A percentile compares a stretch with the other conserved stretches of the same genome.
phyloP scores from a whole-genome alignment of 2,329 filamentous ascomycete species.

The Periconia sp. region DNA sequence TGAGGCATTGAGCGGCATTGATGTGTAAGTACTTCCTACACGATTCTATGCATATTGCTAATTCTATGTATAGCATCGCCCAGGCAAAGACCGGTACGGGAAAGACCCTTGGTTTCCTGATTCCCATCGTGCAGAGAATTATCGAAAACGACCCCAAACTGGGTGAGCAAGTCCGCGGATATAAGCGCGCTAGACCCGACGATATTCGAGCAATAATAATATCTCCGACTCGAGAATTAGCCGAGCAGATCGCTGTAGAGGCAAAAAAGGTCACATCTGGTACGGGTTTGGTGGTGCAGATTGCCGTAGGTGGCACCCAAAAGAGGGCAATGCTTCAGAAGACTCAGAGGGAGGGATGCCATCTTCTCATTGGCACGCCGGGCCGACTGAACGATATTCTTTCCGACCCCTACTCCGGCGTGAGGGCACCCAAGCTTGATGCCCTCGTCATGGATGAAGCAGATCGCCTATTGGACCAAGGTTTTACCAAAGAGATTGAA shows the following conservation, averaged over 20 bases:
- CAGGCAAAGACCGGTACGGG: constrained; percentile 97
- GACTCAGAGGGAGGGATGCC: constrained; percentile 78
- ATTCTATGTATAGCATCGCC: constrained; percentile 62
- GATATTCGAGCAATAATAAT: constrained; percentile 67
- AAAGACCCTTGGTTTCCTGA: constrained; percentile 91
- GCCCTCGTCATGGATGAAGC: constrained; percentile 70
- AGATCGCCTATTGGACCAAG: constrained; percentile 69
- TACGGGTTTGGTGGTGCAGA: constrained; percentile 73
- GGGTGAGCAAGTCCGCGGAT: constrained; percentile 51
- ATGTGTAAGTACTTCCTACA: constrained; percentile 68
- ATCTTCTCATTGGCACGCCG: constrained; percentile 88
- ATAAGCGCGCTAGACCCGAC: constrained; percentile 51
- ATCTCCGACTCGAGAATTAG: constrained; percentile 68
- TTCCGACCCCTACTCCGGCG: constrained; percentile 65
- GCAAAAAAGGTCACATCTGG: constrained; percentile 69
- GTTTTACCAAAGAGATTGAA: constrained; percentile 57
- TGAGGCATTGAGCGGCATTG: constrained; percentile 77
- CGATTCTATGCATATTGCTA: constrained; percentile 10
- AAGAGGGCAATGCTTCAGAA: constrained; percentile 71
- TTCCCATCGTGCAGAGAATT: constrained; percentile 84
- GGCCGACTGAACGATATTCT: constrained; percentile 86
- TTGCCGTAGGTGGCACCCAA: constrained; percentile 89
- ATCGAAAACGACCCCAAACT: constrained; percentile 68
- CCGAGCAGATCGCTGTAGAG: constrained; percentile 72
- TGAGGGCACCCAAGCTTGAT: constrained; percentile 67